Percentiles rank a stretch among this genome's conserved stretches.
Conservation (phyloP, 805 yeast genomes). For the Saturnispora halmiae region DNA sequence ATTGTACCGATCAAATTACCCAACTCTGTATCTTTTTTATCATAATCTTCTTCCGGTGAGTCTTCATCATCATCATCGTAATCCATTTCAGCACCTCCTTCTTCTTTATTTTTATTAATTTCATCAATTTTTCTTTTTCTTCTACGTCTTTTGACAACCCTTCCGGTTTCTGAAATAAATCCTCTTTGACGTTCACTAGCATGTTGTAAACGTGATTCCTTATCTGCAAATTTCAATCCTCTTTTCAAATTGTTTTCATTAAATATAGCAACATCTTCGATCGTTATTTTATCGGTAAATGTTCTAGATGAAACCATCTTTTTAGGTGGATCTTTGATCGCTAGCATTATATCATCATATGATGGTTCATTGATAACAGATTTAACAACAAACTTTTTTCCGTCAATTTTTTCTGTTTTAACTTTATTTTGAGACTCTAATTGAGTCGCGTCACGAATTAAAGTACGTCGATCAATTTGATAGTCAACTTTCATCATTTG, state of each 20-base stretch:
- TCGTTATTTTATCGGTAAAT: conserved; percentile 10
- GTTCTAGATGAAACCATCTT: conserved; percentile 2
- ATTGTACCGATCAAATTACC: conserved; percentile 22
- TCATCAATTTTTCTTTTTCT: conserved; percentile 4
- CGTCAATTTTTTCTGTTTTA: conserved; percentile 10
- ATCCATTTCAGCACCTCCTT: too few relatives aligned
- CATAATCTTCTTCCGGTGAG: not conserved
- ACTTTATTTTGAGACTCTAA: conserved; percentile 27
- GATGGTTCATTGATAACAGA: conserved; percentile 16
- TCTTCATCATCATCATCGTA: conserved; percentile 1
- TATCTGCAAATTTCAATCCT: conserved; percentile 13
- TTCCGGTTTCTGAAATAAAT: conserved; percentile 7
- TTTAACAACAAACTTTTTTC: conserved; percentile 11
- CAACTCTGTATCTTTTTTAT: conserved; percentile 3
- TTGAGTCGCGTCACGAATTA: conserved; percentile 34
- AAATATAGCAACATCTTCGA: conserved; percentile 9
- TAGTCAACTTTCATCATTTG: conserved; percentile 32
- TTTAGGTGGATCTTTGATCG: conserved; percentile 1
- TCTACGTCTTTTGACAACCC: conserved; percentile 1
- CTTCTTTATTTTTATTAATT: not conserved
- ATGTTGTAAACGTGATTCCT: conserved; percentile 10
- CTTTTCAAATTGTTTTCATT: conserved; percentile 7
- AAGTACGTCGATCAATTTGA: conserved; percentile 45
- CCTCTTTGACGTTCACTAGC: conserved; percentile 5
- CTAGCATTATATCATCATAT: conserved; percentile 10